These are phyloP conservation scores for Globisporangium sylvaticum DNA, from an alignment of 352 stramenopile genomes.

Conservation along the genomic window DNA sequence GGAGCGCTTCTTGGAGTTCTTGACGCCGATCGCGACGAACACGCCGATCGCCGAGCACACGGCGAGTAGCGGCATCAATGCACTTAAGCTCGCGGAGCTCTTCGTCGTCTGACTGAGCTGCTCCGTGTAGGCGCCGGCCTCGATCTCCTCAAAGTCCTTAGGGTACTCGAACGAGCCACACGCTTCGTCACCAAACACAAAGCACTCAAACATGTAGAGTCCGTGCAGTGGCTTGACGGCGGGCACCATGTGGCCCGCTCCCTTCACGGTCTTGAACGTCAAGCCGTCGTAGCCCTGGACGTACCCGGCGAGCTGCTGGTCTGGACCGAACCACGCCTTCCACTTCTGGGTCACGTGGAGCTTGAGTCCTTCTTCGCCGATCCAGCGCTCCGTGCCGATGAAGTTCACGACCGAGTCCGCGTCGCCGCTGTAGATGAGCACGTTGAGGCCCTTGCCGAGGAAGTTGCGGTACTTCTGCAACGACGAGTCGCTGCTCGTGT, in stretches of 20 bases:
- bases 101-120: too few species aligned
- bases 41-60: slow-evolving; percentile 26
- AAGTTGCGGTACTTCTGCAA: slow-evolving; percentile 62
- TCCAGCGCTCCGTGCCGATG: slow-evolving; percentile 82
- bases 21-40: slow-evolving; percentile 32
- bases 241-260: slow-evolving; percentile 28
- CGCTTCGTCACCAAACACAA: slow-evolving; percentile 53
- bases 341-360: slow-evolving; percentile 36
- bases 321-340: slow-evolving; percentile 18
- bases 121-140: slow-evolving; percentile 23
- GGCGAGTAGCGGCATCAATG: slow-evolving; percentile 20
- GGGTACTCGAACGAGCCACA: slow-evolving; percentile 53
- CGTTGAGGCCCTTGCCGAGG: slow-evolving; percentile 37
- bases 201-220: slow-evolving; percentile 68
- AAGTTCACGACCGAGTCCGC: slow-evolving; percentile 75
- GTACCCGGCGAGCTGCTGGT: too few species aligned
- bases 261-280: too few species aligned
- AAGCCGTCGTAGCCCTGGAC: too few species aligned
- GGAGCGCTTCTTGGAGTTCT: slow-evolving; percentile 39
- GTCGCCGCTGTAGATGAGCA: slow-evolving; percentile 68
- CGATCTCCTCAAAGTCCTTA: slow-evolving; percentile 41
- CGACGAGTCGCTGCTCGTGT: slow-evolving; percentile 16
- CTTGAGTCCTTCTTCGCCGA: slow-evolving; percentile 46
- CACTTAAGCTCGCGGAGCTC: neutral
- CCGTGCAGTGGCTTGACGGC: slow-evolving; percentile 18